A percentile compares a stretch with the other conserved stretches of the same genome.
phyloP scores from a whole-genome alignment of 345 rosid species.

The Syzygium aromaticum region DNA sequence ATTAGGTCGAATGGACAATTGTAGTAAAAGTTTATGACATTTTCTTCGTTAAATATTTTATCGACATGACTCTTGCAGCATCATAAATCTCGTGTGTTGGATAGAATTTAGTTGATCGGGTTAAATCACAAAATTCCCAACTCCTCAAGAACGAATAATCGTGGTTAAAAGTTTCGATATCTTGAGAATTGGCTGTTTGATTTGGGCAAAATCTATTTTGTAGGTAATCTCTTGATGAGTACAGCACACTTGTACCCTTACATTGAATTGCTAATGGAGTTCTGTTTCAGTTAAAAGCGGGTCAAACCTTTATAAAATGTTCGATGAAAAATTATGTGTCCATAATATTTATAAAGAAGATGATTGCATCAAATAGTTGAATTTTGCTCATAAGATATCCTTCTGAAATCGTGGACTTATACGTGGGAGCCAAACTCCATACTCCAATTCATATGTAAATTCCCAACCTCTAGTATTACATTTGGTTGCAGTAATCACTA shows the following conservation, averaged over 20 bases:
- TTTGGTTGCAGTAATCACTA: not conserved
- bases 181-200: not conserved
- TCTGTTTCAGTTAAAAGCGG: not conserved
- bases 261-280: not conserved
- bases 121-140: not conserved
- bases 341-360: not conserved
- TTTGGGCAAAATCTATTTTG: not conserved
- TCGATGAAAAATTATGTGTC: not conserved
- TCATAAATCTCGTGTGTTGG: not conserved
- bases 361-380: not conserved
- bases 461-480: not conserved
- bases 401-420: not conserved
- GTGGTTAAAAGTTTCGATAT: not conserved
- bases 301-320: not conserved
- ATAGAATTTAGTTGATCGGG: not conserved
- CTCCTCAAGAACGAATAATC: not conserved
- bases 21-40: not conserved
- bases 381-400: not conserved
- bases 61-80: fast-evolving
- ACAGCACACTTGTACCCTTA: not conserved
- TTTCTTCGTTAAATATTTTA: not conserved
- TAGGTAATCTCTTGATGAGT: not conserved
- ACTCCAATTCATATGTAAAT: not conserved
- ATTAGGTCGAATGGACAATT: fast-evolving
- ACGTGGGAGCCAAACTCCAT: not conserved